Conservation (phyloP, 169 alveolate genomes). For the Eimeria brunetti region DNA sequence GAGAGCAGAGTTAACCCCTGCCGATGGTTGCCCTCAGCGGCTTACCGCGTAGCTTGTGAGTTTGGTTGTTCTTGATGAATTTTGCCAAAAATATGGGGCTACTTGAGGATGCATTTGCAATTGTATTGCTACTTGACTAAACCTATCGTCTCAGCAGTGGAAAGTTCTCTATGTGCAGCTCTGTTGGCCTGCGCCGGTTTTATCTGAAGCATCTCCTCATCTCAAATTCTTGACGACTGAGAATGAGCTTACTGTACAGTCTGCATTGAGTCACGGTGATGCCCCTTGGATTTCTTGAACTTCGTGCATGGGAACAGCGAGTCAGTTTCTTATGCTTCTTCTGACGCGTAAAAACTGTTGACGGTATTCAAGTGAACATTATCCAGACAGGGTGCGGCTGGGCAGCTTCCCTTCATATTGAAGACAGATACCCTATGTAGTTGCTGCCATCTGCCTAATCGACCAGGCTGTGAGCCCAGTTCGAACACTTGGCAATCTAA, state of each 20-base stretch:
- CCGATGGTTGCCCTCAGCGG: background rate
- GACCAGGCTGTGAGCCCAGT: background rate
- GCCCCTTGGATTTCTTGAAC: background rate
- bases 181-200: background rate
- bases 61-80: background rate
- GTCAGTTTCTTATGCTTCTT: constrained; percentile 12
- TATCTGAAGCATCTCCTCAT: background rate
- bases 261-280: background rate
- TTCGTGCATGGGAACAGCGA: background rate
- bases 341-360: background rate
- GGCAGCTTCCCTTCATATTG: background rate
- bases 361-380: too few relatives aligned
- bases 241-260: background rate
- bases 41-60: constrained; percentile 3
- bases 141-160: background rate
- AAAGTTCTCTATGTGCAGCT: background rate
- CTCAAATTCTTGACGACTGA: background rate
- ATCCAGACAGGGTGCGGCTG: background rate
- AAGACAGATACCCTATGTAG: background rate
- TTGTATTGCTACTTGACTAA: background rate
- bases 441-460: background rate
- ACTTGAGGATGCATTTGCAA: too few relatives aligned
- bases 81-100: too few relatives aligned
- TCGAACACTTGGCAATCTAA: background rate
- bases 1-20: background rate